phyloP scores from a whole-genome alignment of 73 alveolate genomes.

The Stentor coeruleus region DNA sequence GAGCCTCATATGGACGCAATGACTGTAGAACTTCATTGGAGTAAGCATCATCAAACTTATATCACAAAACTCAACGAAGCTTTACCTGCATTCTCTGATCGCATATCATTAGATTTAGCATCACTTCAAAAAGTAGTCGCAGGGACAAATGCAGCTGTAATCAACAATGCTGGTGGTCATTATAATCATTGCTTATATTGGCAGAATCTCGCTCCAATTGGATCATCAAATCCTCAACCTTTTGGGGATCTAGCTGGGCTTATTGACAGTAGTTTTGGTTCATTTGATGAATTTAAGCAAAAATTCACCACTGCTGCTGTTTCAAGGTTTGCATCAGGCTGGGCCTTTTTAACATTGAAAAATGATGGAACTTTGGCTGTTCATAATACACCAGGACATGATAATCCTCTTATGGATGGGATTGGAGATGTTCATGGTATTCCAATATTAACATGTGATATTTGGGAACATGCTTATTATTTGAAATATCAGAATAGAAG shows the following conservation, averaged over 20 bases:
- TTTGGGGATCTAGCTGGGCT: conserved; percentile 35
- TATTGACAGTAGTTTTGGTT: conserved; percentile 33
- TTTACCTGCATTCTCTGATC: conserved; percentile 22
- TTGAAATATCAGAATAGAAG: conserved; percentile 52
- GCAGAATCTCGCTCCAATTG: conserved; percentile 46
- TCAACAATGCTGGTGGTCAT: conserved; percentile 42
- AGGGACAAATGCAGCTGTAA: conserved; percentile 23
- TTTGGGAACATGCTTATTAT: conserved; percentile 63
- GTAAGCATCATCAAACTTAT: conserved; percentile 48
- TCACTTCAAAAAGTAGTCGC: neutral
- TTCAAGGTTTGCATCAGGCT: conserved; percentile 51
- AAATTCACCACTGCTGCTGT: conserved; percentile 38
- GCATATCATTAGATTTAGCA: neutral
- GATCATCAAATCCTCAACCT: conserved; percentile 40
- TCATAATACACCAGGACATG: conserved; percentile 51
- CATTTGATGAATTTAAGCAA: conserved; percentile 49
- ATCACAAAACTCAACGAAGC: conserved; percentile 44
- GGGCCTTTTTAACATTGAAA: conserved; percentile 51
- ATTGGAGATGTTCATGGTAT: conserved; percentile 32
- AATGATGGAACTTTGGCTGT: conserved; percentile 40
- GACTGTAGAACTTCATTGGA: conserved; percentile 43
- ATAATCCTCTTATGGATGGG: conserved; percentile 54
- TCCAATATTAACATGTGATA: conserved; percentile 46
- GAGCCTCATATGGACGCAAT: conserved; percentile 52
- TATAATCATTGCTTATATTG: conserved; percentile 58